Conservation (phyloP, 495 filamentous ascomycete genomes). For the Penicillium soppii region DNA sequence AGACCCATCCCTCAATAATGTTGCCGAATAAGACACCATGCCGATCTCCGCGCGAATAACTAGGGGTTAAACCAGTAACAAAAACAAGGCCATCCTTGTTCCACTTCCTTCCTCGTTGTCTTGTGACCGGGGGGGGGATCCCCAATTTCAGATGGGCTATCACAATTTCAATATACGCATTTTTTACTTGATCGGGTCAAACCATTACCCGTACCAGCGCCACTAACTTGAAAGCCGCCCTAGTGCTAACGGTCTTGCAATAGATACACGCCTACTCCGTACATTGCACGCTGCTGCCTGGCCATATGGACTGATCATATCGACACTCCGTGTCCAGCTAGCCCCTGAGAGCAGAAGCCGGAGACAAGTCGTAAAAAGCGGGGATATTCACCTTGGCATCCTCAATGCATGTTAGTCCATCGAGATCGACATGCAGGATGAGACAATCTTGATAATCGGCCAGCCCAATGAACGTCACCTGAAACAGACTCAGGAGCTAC, state of each 20-base stretch:
- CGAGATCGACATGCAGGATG: neutral
- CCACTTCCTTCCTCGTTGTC: neutral
- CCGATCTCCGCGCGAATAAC: neutral
- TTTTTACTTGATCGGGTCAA: neutral
- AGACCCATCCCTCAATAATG: neutral
- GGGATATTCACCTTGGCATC: no score
- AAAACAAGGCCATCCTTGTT: neutral
- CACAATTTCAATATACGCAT: neutral
- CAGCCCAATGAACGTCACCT: neutral
- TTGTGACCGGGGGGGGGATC: neutral
- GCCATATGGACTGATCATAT: neutral
- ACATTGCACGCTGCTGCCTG: neutral
- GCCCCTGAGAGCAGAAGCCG: neutral
- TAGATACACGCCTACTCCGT: neutral
- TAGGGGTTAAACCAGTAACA: neutral
- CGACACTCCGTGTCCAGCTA: neutral
- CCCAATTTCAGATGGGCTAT: slow-evolving; percentile 1
- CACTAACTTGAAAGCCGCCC: neutral
- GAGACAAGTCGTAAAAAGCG: no score
- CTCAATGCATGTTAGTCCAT: neutral
- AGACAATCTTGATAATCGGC: neutral
- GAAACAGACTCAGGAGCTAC: neutral
- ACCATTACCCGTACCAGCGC: neutral
- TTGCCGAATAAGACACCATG: neutral
- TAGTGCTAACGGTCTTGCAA: neutral